Base-by-base conservation (phyloP, 2,329 filamentous ascomycete species). In the Hortaea werneckii region DNA sequence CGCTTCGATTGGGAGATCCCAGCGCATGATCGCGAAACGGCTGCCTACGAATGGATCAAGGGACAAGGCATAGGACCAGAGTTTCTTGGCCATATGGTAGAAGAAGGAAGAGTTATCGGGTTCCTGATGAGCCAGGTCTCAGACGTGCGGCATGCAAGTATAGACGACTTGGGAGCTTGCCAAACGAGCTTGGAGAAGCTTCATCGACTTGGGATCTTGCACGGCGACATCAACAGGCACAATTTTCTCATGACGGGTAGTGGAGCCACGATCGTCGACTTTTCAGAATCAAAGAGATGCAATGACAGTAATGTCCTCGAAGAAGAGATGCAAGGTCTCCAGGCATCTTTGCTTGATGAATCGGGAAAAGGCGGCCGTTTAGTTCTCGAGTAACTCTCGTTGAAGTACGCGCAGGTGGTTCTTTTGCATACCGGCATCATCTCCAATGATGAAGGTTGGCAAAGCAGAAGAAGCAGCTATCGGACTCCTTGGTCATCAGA, bases 41-140 rank as follows among this genome's bases (percentile, higher is more conserved):
- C 47, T 5, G 64, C 61, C 4, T 69, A 71, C 47, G 45, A 63
- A 41, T 62, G 62, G 59, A 64, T 70, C 13, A 45, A 60, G 4
- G 60, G 57, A 37, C 50, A 56, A 29, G 46, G 49, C 11, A 65
- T 70, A 26, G 64, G 59, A 7, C 68, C 67, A 2, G 44, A 48
- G 30, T 68, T 71, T 44, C 55, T 70, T 4, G 68, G 60, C 2
- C 64, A 69, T 40, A 47, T 71, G 30, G 61, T 51, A 2, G 67
- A 71, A 51, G 50, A 59, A 3, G 64, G 59, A 1, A 54, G 67
- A 32, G 61, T 67, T 10, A 68, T 70, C 41, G 65, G 67, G 5
- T 67, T 72, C 46, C 38, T 69, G 7, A 47, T 66, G 7, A 60
- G 65, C 46, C 43, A 58, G 10, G 48, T 67, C 11, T 47, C 47